These are phyloP conservation scores for Didymella glomerata DNA, from an alignment of 2,329 filamentous ascomycete species.

Conservation along the genomic window DNA sequence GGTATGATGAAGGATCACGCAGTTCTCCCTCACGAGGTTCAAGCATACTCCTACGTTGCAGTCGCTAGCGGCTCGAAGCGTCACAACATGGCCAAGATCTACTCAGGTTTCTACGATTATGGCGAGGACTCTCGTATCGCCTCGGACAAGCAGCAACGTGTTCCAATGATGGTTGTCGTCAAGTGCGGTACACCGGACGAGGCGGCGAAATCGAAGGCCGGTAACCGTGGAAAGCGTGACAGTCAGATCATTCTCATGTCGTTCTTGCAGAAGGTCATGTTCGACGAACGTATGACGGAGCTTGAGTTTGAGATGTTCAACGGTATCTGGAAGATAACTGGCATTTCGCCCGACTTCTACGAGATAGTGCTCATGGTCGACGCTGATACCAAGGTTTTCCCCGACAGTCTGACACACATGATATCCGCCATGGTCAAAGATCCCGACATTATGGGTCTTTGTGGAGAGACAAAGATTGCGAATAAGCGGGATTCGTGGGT, in stretches of 20 bases:
- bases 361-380: constrained; percentile 99
- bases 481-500: constrained; percentile 97
- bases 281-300: constrained; percentile 99
- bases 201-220: constrained; percentile 80
- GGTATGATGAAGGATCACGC: constrained; percentile 95
- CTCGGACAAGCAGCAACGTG: constrained; percentile 87
- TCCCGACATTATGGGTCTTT: constrained; percentile 98
- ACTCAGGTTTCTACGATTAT: constrained; percentile 98
- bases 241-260: constrained; percentile 99
- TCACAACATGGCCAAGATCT: constrained; percentile 99
- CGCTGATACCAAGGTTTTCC: constrained; percentile 98
- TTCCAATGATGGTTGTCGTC: constrained; percentile 96
- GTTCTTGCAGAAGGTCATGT: constrained; percentile 99
- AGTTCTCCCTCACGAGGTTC: constrained; percentile 79
- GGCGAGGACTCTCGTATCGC: constrained; percentile 82
- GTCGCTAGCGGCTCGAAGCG: constrained; percentile 95
- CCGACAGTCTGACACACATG: constrained; percentile 98
- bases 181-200: constrained; percentile 96
- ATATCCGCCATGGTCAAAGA: constrained; percentile 99
- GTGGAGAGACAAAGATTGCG: constrained; percentile 98
- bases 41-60: constrained; percentile 93
- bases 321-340: constrained; percentile 97
- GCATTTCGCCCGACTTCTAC: constrained; percentile 97
- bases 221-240: constrained; percentile 97
- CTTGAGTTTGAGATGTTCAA: constrained; percentile 99